A percentile compares a stretch with the other conserved stretches of the same genome.
Conservation (phyloP, 2,329 filamentous ascomycete species). For the Zasmidium citrigriseum region DNA sequence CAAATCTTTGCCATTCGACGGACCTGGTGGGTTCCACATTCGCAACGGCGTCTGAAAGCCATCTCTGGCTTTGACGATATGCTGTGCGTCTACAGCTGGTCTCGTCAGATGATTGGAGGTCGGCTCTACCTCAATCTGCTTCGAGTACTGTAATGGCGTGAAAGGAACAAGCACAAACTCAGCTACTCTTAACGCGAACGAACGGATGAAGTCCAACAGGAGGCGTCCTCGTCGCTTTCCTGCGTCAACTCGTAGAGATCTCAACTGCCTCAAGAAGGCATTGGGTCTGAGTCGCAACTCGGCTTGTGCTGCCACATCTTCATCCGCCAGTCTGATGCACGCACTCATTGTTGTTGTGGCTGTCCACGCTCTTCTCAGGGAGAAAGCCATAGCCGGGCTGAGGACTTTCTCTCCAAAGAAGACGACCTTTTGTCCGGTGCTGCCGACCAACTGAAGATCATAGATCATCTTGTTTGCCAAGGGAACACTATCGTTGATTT, state of each 20-base stretch:
- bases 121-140: background rate
- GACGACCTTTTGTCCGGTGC: background rate
- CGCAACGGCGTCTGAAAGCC: background rate
- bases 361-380: background rate
- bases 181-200: background rate
- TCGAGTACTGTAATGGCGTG: background rate
- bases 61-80: background rate
- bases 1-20: slow-evolving; percentile 41
- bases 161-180: background rate
- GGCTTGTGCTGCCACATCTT: background rate
- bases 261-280: background rate
- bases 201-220: background rate
- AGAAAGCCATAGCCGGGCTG: background rate
- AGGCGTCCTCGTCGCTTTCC: too few relatives aligned
- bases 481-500: background rate
- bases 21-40: background rate
- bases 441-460: background rate
- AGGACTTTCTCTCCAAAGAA: background rate
- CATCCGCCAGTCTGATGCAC: background rate
- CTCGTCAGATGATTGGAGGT: too few relatives aligned
- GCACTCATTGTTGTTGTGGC: background rate
- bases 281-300: background rate
- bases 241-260: background rate
- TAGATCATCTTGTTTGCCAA: background rate
- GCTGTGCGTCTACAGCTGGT: background rate